Conservation (phyloP, 768 basidiomycete species). For the Termitomyces sp. region DNA sequence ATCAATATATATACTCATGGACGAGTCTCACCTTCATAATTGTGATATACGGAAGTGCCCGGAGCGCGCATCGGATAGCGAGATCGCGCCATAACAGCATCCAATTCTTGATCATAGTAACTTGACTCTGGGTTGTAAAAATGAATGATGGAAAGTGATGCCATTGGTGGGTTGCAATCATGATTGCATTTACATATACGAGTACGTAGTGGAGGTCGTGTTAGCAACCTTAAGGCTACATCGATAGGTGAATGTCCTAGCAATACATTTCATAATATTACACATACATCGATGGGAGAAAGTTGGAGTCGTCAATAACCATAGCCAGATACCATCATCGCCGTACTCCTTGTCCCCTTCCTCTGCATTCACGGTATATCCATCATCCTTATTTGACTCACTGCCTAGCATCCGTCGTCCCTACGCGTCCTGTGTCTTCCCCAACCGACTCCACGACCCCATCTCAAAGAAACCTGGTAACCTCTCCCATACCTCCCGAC, state of each 20-base stretch:
- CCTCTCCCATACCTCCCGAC: conserved; percentile 33
- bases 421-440: conserved; percentile 19
- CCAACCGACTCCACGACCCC: conserved; percentile 30
- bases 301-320: not conserved
- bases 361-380: too few relatives aligned
- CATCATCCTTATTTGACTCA: not conserved
- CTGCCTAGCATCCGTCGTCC: not conserved
- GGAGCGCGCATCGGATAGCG: too few relatives aligned
- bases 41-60: too few relatives aligned
- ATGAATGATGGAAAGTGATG: not conserved
- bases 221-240: not conserved
- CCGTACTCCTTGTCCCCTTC: not conserved
- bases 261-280: not conserved
- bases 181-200: not conserved
- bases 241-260: not conserved
- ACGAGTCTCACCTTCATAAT: not conserved
- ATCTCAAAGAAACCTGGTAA: conserved; percentile 34
- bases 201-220: not conserved
- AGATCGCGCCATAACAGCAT: too few relatives aligned
- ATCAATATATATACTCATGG: not conserved
- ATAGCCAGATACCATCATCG: not conserved
- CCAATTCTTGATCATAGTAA: not conserved
- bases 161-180: not conserved
- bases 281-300: not conserved
- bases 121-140: not conserved